Percentiles rank a stretch among this genome's conserved stretches.
phyloP scores from a whole-genome alignment of 23 red algal genomes.

The Gracilaria domingensis region DNA sequence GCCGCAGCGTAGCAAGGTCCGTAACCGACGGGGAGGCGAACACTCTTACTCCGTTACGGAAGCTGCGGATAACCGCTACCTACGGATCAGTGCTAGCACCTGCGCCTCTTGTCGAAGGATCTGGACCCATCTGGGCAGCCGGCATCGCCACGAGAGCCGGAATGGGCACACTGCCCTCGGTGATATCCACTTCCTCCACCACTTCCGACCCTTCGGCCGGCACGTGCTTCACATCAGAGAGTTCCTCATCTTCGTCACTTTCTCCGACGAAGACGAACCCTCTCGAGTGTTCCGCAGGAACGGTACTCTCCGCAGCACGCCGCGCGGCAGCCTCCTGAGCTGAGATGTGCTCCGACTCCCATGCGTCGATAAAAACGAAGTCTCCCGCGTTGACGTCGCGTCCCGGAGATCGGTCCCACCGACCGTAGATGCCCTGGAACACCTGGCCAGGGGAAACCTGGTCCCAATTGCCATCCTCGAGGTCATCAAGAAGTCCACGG shows the following conservation, averaged over 20 bases:
- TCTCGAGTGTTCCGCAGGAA: not conserved
- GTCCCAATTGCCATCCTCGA: not conserved
- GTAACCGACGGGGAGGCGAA: not conserved
- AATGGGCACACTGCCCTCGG: not conserved
- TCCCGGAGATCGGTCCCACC: not conserved
- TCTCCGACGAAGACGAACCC: not conserved
- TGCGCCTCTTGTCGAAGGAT: not conserved
- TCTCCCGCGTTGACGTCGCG: not conserved
- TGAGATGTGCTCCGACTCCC: not conserved
- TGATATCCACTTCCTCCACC: not conserved
- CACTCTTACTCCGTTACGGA: not conserved
- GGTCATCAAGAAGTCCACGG: not conserved
- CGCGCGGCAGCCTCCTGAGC: not conserved
- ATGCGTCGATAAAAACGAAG: not conserved
- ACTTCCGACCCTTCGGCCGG: too few species aligned
- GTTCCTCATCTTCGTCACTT: not conserved
- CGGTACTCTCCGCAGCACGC: not conserved
- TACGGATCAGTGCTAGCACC: not conserved
- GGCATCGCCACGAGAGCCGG: too few species aligned
- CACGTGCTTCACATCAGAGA: too few species aligned
- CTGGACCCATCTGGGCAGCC: not conserved
- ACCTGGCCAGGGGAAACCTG: not conserved
- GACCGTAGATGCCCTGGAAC: not conserved
- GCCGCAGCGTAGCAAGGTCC: not conserved
- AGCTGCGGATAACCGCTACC: not conserved